Base-by-base conservation (phyloP, 2,329 filamentous ascomycete genomes). In the Westerdykella sp. region DNA sequence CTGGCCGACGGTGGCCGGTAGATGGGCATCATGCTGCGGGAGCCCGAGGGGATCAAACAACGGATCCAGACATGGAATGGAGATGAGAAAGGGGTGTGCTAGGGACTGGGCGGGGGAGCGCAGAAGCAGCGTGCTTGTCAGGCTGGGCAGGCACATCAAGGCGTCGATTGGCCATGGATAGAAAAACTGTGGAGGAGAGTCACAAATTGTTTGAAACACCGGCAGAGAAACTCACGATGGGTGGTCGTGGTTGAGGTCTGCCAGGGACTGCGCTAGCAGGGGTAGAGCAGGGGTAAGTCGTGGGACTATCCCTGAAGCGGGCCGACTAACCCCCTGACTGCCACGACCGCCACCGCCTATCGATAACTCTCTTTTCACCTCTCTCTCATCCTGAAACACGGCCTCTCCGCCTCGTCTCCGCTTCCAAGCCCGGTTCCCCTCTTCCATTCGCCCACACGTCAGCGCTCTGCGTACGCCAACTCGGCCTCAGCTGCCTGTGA, bases 131-230 rank as follows among this genome's bases (percentile, higher is more conserved):
- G 25, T 28, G 25, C 25, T 28, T 28, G 25, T 28, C 25, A 28
- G 41, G 45, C 50, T 53, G 25, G 59, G 47, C 57, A 62, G 59
- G 61, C 51, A 62, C 61, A 42, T 46, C 23, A 31, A 12, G 16
- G 22, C 12, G 32, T 18, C 45, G 37, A 63, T 62, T 62, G 58
- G 60, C 44, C 45, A 22, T n/a, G 38, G 23, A 32, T 14, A 40
- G 45, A 42, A 40, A 30, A 28, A 32, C 48, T 50, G 43, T 47
- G 43, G 43, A 50, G 47, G 44, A 15, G 32, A 18, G 32, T 35
- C 6, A 13, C n/a, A 45, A 46, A 48, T 51, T 57, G 60, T 62
- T 56, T 61, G 59, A 63, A 63, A 62, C 59, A 49, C 48, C 47
- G 47, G 51, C 50, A 43, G 48, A 44, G 21, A 31, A 35, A 46